A percentile compares a stretch with the other conserved stretches of the same genome.
phyloP scores from a whole-genome alignment of 345 rosid species.

The Populus tremula region DNA sequence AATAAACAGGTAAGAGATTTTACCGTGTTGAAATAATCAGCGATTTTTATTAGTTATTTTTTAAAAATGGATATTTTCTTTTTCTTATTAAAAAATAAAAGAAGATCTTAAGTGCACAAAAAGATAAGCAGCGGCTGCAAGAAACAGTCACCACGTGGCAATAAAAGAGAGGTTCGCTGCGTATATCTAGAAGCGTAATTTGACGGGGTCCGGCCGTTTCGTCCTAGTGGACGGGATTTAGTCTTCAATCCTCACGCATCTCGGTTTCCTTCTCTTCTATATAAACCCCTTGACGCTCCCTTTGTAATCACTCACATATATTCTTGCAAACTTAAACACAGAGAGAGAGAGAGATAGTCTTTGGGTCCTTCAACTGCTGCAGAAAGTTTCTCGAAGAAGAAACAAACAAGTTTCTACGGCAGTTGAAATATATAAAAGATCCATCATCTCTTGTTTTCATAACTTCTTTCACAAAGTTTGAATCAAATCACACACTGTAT shows the following conservation, averaged over 20 bases:
- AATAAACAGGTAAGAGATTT: no score
- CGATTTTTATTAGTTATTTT: no score
- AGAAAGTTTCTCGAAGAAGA: neutral
- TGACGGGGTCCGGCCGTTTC: constrained; percentile 10
- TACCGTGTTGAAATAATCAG: no score
- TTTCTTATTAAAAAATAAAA: neutral
- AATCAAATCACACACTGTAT: neutral
- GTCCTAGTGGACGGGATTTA: neutral
- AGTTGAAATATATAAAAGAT: neutral
- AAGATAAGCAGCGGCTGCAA: neutral
- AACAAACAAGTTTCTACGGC: neutral
- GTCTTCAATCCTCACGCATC: neutral
- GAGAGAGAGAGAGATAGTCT: neutral
- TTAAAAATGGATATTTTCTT: neutral
- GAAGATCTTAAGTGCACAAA: no score
- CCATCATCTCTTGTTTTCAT: neutral
- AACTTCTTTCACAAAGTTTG: neutral
- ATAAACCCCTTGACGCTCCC: constrained; percentile 2
- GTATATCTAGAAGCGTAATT: neutral
- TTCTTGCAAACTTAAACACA: neutral
- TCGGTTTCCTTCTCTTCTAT: neutral
- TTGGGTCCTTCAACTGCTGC: constrained; percentile 5
- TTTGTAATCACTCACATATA: neutral
- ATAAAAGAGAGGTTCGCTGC: neutral
- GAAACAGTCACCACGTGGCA: neutral